phyloP scores from a whole-genome alignment of 768 basidiomycete genomes.

The Tricholoma flavovirens region DNA sequence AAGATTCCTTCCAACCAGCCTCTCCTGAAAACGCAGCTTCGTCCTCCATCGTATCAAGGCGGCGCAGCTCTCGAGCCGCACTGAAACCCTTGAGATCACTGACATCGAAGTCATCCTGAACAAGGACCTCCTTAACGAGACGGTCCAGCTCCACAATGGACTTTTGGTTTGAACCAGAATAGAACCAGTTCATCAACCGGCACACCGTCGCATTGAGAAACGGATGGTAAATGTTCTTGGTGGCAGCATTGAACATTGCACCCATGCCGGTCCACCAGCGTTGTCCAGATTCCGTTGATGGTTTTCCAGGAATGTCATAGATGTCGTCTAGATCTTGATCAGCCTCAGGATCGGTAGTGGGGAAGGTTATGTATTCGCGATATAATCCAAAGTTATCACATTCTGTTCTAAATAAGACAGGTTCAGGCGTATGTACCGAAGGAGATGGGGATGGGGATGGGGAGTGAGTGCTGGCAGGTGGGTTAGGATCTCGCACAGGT shows the following conservation, averaged over 20 bases:
- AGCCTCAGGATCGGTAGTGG: conserved; percentile 15
- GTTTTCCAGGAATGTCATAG: conserved; percentile 8
- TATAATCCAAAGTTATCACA: conserved; percentile 18
- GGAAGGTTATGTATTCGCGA: conserved; percentile 13
- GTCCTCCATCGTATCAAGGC: neutral
- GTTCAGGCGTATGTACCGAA: neutral
- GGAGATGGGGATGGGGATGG: conserved; percentile 2
- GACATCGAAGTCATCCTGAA: neutral
- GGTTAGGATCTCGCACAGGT: neutral
- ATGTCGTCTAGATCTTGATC: conserved; percentile 9
- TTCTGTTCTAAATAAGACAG: conserved; percentile 9
- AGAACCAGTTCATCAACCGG: neutral
- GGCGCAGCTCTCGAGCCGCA: neutral
- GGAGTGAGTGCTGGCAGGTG: neutral
- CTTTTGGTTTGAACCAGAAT: neutral
- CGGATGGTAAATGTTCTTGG: neutral
- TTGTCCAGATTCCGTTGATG: neutral
- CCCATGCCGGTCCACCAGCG: neutral
- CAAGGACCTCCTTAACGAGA: neutral
- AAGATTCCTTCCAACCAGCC: conserved; percentile 1
- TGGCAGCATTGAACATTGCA: neutral
- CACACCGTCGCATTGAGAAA: neutral
- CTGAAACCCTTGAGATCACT: neutral
- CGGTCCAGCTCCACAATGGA: neutral
- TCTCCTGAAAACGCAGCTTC: neutral